Conservation (phyloP, 1,139 yeast genomes). For the Geotrichum candidum region DNA sequence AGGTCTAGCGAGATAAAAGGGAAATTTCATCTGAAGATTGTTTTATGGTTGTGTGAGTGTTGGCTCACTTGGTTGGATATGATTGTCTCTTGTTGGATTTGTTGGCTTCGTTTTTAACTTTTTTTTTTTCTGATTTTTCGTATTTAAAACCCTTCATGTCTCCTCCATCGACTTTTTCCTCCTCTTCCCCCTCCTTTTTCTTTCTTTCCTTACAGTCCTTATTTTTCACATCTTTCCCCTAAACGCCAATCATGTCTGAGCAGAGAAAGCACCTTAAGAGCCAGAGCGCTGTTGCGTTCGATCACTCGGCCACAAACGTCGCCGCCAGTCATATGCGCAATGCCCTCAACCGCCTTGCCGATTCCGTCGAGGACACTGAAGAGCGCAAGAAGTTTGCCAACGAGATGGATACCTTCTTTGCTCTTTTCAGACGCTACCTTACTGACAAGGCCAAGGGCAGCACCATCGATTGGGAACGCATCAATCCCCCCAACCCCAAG, state of each 20-base stretch:
- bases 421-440: constrained; percentile 86
- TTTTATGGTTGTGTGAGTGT: neutral
- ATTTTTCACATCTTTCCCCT: neutral
- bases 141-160: neutral
- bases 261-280: constrained; percentile 19
- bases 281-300: constrained; percentile 53
- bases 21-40: neutral
- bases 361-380: constrained; percentile 57
- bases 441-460: constrained; percentile 83
- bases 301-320: constrained; percentile 88
- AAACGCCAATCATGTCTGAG: neutral
- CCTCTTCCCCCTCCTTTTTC: neutral
- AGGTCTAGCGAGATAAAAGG: neutral
- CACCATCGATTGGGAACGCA: constrained; percentile 90
- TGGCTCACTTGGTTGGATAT: neutral
- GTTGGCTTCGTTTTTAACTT: neutral
- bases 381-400: constrained; percentile 64
- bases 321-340: constrained; percentile 98
- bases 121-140: neutral
- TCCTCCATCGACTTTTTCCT: neutral
- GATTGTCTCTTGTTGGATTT: neutral
- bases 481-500: constrained; percentile 78
- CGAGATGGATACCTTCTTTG: constrained; percentile 93
- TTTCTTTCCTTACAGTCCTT: neutral
- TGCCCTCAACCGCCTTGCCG: constrained; percentile 83